These are phyloP conservation scores for Flaveria ramosissima DNA, from an alignment of 129 eudicot species.

Conservation along the genomic window DNA sequence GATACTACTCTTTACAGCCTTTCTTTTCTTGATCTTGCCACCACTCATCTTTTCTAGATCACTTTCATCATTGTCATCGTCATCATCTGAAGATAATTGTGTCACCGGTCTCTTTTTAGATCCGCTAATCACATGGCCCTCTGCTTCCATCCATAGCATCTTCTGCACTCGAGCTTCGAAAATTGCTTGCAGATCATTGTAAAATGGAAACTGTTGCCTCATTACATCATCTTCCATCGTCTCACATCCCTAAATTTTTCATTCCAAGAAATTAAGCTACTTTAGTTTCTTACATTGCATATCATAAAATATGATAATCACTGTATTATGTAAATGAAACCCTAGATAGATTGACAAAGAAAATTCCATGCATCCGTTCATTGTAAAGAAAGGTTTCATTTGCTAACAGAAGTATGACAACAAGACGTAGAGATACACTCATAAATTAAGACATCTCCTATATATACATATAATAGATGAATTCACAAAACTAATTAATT, in stretches of 20 bases:
- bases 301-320: not conserved
- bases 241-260: conserved; percentile 65
- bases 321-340: too few species aligned
- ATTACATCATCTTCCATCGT: conserved; percentile 72
- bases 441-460: too few species aligned
- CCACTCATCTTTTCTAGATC: conserved; percentile 29
- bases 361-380: too few species aligned
- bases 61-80: conserved; percentile 42
- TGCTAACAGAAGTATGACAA: too few species aligned
- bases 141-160: conserved; percentile 84
- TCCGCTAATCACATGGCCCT: conserved; percentile 37
- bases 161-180: conserved; percentile 73
- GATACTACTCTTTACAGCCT: conserved; percentile 20
- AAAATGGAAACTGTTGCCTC: conserved; percentile 84
- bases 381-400: too few species aligned
- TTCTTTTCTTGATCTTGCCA: conserved; percentile 45
- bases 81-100: conserved; percentile 70
- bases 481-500: too few species aligned
- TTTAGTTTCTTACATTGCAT: not conserved
- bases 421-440: too few species aligned
- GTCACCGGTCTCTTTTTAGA: conserved; percentile 44
- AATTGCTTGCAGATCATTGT: conserved; percentile 72
- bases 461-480: too few species aligned
- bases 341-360: too few species aligned
- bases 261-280: not conserved